Evolutionary conservation across 2,329 filamentous ascomycete species (phyloP).

Genomic region (Colletotrichum lini): DNA sequence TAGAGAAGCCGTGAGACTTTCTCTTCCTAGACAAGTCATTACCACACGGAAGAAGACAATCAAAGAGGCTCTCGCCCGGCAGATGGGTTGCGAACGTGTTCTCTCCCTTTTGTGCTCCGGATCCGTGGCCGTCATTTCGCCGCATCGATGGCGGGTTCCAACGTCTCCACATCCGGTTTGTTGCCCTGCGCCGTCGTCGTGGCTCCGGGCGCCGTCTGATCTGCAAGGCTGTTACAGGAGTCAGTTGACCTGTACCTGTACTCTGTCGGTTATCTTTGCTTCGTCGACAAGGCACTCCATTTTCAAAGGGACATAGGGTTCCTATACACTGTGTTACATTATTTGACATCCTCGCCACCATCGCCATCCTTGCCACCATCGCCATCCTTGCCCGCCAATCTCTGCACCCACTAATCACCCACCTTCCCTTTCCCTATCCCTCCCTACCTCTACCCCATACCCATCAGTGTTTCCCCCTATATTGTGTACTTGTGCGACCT

Average conservation of each 20-base stretch:
- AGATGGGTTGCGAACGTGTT: neutral
- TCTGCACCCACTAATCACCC: too few relatives aligned
- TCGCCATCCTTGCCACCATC: too few relatives aligned
- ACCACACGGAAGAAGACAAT: neutral
- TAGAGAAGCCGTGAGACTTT: neutral
- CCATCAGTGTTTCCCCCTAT: too few relatives aligned
- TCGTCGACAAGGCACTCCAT: neutral
- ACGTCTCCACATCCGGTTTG: too few relatives aligned
- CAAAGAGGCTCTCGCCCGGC: neutral
- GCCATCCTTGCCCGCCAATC: too few relatives aligned
- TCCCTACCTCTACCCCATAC: too few relatives aligned
- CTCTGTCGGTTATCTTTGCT: neutral
- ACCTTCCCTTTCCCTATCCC: too few relatives aligned
- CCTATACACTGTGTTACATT: too few relatives aligned
- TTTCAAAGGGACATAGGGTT: too few relatives aligned
- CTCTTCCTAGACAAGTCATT: neutral
- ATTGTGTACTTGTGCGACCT: too few relatives aligned
- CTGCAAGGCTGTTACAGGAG: neutral
- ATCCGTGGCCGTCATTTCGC: neutral
- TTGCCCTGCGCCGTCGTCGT: neutral
- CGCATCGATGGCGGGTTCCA: neutral
- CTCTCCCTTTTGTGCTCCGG: neutral
- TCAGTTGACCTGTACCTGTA: neutral
- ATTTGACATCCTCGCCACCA: too few relatives aligned
- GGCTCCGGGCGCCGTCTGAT: neutral